Evolutionary conservation across 768 basidiomycete genomes (phyloP).

Genomic region (Sporobolomyces pararoseus): DNA sequence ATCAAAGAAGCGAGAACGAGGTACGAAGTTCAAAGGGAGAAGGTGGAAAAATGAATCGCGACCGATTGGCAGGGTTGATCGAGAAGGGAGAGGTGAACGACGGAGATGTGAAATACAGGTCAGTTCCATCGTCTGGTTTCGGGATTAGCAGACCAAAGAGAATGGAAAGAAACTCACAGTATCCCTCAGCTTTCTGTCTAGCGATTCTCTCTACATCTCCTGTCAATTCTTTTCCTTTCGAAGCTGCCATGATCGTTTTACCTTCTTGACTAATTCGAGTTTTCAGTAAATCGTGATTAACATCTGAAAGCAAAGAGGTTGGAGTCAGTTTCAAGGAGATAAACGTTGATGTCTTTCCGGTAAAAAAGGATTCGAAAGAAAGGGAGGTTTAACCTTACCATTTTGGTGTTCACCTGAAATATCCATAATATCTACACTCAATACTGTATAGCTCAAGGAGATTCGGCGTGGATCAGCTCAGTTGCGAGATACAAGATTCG

Average conservation of each 20-base stretch:
- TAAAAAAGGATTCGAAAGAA: too few relatives aligned
- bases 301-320: too few relatives aligned
- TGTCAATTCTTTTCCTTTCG: constrained; percentile 58
- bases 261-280: constrained; percentile 67
- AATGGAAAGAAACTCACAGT: constrained; percentile 38
- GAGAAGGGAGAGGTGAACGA: too few relatives aligned
- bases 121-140: too few relatives aligned
- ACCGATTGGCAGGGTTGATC: too few relatives aligned
- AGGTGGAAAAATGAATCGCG: too few relatives aligned
- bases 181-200: constrained; percentile 55
- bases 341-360: too few relatives aligned
- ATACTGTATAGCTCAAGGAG: constrained; percentile 57
- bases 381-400: constrained; percentile 50
- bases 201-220: constrained; percentile 82
- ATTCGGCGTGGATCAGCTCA: neutral
- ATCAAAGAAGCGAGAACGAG: too few relatives aligned
- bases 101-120: too few relatives aligned
- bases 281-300: constrained; percentile 84
- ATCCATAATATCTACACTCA: constrained; percentile 96
- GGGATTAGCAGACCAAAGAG: too few relatives aligned
- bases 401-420: constrained; percentile 93
- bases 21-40: too few relatives aligned
- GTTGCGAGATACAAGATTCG: neutral
- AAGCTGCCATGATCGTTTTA: constrained; percentile 51
- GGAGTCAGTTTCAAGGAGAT: too few relatives aligned